A percentile compares a stretch with the other conserved stretches of the same genome.
Evolutionary conservation across 768 basidiomycete species (phyloP).

Genomic region (Pleurotus citrinopileatus): DNA sequence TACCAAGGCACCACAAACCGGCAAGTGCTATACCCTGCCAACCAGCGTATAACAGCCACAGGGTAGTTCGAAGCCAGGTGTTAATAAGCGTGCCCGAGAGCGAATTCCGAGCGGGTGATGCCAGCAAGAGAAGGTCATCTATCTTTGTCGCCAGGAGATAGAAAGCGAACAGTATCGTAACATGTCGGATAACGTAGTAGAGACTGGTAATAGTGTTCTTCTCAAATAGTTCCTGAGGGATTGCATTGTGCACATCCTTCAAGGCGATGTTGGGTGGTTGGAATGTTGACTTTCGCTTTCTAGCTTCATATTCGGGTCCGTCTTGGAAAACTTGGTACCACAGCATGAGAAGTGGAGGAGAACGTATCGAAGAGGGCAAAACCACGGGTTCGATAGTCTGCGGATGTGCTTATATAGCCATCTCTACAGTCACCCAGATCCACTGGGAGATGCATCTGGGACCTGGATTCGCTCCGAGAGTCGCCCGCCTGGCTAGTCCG

Average conservation of each 20-base stretch:
- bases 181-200: slow-evolving; percentile 40
- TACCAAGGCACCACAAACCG: slow-evolving; percentile 43
- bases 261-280: slow-evolving; percentile 39
- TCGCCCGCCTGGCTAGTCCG: background rate
- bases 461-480: background rate
- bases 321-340: slow-evolving; percentile 45
- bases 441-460: no score
- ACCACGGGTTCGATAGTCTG: background rate
- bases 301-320: slow-evolving; percentile 48
- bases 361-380: background rate
- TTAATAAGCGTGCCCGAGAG: slow-evolving; percentile 17
- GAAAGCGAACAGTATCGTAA: slow-evolving; percentile 34
- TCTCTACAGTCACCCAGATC: no score
- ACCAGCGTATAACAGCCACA: slow-evolving; percentile 49
- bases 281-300: slow-evolving; percentile 34
- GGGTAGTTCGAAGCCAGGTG: slow-evolving; percentile 13
- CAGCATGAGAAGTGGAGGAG: slow-evolving; percentile 21
- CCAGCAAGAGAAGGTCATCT: slow-evolving; percentile 11
- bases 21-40: slow-evolving; percentile 47
- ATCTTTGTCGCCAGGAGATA: slow-evolving; percentile 38
- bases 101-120: slow-evolving; percentile 6
- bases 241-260: slow-evolving; percentile 43
- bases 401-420: background rate
- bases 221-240: slow-evolving; percentile 46
- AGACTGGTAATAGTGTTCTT: slow-evolving; percentile 41